Base-by-base conservation (phyloP, 139 green algal genomes). In the Parachlorella kessleri region DNA sequence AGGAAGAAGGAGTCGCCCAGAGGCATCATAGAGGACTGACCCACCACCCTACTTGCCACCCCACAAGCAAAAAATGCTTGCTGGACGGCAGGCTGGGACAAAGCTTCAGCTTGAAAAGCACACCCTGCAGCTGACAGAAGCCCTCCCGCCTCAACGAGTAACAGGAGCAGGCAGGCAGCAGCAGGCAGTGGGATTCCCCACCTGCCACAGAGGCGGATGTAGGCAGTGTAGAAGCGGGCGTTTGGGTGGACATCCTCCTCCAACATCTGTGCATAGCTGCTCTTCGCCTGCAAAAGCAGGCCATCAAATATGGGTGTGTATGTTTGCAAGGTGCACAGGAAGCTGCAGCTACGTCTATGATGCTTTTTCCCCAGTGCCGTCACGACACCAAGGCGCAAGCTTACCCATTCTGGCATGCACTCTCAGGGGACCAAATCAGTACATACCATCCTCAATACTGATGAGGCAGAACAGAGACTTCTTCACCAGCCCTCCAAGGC, bases 191-290 rank as follows among this genome's bases (percentile, higher is more conserved):
- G 48, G 14, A 59, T 59, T n/a, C n/a, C n/a, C n/a, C n/a, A 59
- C 48, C 48, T 59, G 48, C 78, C 73, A 9, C 71, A 84, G 24
- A 72, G 41, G 55, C 73, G 55, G 1, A 84, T 66, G 23, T 42
- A 40, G 21, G 76, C 55, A 10, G 78, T 76, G 73, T 53, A 83
- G 48, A 83, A 77, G 23, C 63, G 78, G 14, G 55, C 66, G n/a
- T 76, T 80, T 55, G 78, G 78, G 65, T 42, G 6, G 42, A 84
- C 78, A 2, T 66, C 78, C 7, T 84, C 69, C 53, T 64, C 48
- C 21, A 21, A 10, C 78, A 84, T 75, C 37, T 79, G 65, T 23
- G 35, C 5, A 36, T 84, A 84, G 0, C 69, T 70, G 7, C 14
- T 9, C 10, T 23, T 76, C 0, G 67, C 78, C 70, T 83, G 70